These are phyloP conservation scores for Exobasidium rhododendri DNA, from an alignment of 1,284 basidiomycete species.

Conservation along the genomic window DNA sequence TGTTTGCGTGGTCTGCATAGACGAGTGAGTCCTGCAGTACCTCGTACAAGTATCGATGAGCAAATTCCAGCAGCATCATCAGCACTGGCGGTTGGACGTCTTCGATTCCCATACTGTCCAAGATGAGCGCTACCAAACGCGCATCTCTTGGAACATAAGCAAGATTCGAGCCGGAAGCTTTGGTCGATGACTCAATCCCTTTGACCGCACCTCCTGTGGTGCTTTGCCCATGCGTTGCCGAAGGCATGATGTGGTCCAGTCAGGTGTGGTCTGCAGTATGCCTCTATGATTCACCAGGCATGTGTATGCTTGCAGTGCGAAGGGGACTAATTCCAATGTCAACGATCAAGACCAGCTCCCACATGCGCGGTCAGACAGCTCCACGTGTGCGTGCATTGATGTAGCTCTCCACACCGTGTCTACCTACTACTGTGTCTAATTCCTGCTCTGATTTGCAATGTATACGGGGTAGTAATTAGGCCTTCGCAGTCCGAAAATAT, in stretches of 20 bases:
- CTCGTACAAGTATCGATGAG: constrained; percentile 85
- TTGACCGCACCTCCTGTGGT: neutral
- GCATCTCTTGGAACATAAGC: constrained; percentile 70
- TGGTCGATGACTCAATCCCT: neutral
- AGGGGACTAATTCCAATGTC: no score
- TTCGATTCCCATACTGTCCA: constrained; percentile 89
- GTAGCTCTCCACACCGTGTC: no score
- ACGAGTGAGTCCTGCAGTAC: constrained; percentile 84
- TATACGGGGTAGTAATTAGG: no score
- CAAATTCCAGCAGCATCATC: constrained; percentile 91
- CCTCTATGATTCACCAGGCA: no score
- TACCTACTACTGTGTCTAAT: no score
- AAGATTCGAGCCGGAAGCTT: neutral
- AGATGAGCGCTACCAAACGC: constrained; percentile 82
- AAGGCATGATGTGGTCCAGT: neutral
- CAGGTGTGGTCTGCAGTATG: no score
- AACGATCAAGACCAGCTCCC: no score
- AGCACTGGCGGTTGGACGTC: constrained; percentile 91
- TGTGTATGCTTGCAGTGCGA: no score
- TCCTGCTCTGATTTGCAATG: no score
- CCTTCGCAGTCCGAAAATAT: no score
- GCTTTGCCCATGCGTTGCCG: neutral
- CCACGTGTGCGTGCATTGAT: no score
- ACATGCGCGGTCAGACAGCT: no score
- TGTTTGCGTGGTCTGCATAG: constrained; percentile 83